Evolutionary conservation across 2,329 filamentous ascomycete genomes (phyloP), one percentile per base, ranked within the genome.

Genomic region (Arthrobotrys megalospora): DNA sequence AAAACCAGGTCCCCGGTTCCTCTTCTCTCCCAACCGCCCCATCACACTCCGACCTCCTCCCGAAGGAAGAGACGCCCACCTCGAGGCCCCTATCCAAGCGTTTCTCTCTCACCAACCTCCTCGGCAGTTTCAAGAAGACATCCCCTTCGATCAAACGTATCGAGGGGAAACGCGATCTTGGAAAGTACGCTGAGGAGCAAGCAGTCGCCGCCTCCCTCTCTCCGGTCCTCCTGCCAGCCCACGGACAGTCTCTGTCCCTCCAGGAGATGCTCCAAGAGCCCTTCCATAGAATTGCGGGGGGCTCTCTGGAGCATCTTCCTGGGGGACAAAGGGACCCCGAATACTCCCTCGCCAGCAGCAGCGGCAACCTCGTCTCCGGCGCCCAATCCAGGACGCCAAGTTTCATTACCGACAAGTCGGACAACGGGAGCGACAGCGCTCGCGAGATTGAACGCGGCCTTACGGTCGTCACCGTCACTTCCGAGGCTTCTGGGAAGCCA

Each of bases 391-490:
- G 41, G 12, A 77, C 73, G 11, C 73, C 73, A 6, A 70, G 65
- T 48, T 77, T 77, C 48, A 32, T 65, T 10, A 77, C 73, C 6
- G 73, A 77, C 41, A 77, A 63, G 43, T 66, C 58, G 19, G 50
- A 38, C 14, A 41, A n/a, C 45, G 66, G 41, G 21, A 64, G 60
- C 24, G 48, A 58, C 14, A 50, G 45, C 28, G n/a, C 21, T 16
- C 48, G 24, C 24, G 58, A 47, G 1, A 38, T 58, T 2, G 48
- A 66, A 24, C 60, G 21, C 21, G 53, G 21, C 3, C 38, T 47
- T 24, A 36, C 58, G 41, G 58, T 43, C 28, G 12, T 45, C 14
- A 32, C 48, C 6, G 14, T 41, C 19, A 48, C 14, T 2, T 36
- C 47, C 3, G 60, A 65, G 5, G 32, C 60, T 10, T 14, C 38